Percentiles rank a stretch among this genome's conserved stretches.
Conservation (phyloP, 2,329 filamentous ascomycete genomes). For the Scleromitrula shiraiana region DNA sequence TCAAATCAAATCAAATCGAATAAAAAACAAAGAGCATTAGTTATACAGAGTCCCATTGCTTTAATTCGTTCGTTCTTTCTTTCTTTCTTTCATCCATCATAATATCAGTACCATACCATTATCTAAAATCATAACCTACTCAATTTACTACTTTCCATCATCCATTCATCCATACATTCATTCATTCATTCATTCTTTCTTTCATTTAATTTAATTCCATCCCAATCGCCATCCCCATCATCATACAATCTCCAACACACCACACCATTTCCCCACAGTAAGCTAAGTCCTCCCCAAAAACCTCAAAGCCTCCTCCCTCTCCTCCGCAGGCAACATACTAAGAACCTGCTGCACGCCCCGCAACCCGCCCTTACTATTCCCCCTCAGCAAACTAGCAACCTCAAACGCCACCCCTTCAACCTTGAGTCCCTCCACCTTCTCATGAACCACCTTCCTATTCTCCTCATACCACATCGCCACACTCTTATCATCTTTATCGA, state of each 20-base stretch:
- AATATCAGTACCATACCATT: neutral
- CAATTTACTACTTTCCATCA: too few relatives aligned
- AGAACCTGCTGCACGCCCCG: slow-evolving; percentile 71
- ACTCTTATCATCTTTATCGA: slow-evolving; percentile 69
- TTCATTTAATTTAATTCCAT: too few relatives aligned
- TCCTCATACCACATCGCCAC: slow-evolving; percentile 96
- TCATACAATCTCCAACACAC: neutral
- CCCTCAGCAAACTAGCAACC: slow-evolving; percentile 59
- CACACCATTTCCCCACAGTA: too few relatives aligned
- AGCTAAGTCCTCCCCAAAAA: slow-evolving; percentile 23
- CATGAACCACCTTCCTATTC: slow-evolving; percentile 73
- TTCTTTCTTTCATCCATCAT: neutral
- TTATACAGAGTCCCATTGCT: neutral
- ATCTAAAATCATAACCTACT: too few relatives aligned
- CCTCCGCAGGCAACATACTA: slow-evolving; percentile 76
- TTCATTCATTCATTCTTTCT: too few relatives aligned
- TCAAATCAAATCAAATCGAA: neutral
- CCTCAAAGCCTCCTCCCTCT: slow-evolving; percentile 56
- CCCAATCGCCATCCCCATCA: neutral
- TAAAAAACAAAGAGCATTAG: too few relatives aligned
- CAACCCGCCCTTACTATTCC: slow-evolving; percentile 57
- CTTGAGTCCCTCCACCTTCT: slow-evolving; percentile 81
- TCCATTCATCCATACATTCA: too few relatives aligned
- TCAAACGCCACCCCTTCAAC: slow-evolving; percentile 62
- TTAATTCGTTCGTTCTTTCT: neutral